phyloP scores from a whole-genome alignment of 2,329 filamentous ascomycete species.

The Fusarium odoratissimum region DNA sequence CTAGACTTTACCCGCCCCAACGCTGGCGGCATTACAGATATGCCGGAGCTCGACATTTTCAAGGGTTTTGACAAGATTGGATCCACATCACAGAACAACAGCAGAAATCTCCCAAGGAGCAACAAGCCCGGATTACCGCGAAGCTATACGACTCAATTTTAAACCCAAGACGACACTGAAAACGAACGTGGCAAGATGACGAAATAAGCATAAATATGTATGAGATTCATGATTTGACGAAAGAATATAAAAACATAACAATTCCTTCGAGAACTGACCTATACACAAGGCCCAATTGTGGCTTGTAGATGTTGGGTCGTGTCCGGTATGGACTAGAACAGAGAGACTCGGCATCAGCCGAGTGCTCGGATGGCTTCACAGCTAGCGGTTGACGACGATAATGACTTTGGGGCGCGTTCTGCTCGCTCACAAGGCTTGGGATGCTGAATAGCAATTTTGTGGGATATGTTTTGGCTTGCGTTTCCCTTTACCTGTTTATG shows the following conservation, averaged over 20 bases:
- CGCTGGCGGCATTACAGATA: slow-evolving; percentile 66
- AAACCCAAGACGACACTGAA: slow-evolving; percentile 15
- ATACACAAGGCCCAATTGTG: slow-evolving; percentile 14
- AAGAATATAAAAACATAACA: slow-evolving; percentile 33
- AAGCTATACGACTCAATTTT: slow-evolving; percentile 50
- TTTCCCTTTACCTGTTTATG: slow-evolving; percentile 15
- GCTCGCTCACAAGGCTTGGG: slow-evolving; percentile 40
- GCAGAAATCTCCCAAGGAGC: slow-evolving; percentile 33
- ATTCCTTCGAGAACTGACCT: slow-evolving; percentile 29
- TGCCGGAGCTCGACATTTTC: slow-evolving; percentile 74
- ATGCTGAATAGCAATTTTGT: slow-evolving; percentile 36
- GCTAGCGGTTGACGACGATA: slow-evolving; percentile 48
- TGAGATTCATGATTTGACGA: slow-evolving; percentile 47
- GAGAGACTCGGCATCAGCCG: slow-evolving; percentile 29
- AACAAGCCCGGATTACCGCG: slow-evolving; percentile 47
- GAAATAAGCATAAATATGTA: slow-evolving; percentile 41
- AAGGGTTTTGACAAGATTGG: slow-evolving; percentile 83
- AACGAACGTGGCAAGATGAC: slow-evolving; percentile 28
- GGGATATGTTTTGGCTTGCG: slow-evolving; percentile 38
- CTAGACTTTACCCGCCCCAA: slow-evolving; percentile 58
- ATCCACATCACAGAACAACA: slow-evolving; percentile 50
- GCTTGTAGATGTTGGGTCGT: slow-evolving; percentile 27
- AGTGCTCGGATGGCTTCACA: slow-evolving; percentile 45
- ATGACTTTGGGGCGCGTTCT: slow-evolving; percentile 43
- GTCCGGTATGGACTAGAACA: slow-evolving; percentile 42